These are phyloP conservation scores for Phycomyces nitens DNA, from an alignment of 192 early-diverging fungal species.

Conservation along the genomic window DNA sequence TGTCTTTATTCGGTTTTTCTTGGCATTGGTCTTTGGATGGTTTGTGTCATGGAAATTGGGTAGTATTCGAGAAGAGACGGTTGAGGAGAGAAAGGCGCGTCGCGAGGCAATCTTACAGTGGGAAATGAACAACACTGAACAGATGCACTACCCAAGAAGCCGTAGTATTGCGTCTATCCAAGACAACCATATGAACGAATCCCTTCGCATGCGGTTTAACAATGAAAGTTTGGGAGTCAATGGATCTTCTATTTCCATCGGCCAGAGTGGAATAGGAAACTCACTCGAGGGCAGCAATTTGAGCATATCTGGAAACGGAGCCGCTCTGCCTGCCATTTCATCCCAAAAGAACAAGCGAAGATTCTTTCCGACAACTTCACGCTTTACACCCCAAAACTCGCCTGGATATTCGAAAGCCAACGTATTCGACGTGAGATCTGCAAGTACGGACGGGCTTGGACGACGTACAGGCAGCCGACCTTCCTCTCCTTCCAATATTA, in stretches of 20 bases:
- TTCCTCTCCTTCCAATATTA: conserved; percentile 1
- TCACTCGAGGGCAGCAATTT: neutral
- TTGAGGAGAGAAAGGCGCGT: conserved; percentile 41
- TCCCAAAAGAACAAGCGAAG: conserved; percentile 48
- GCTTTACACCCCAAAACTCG: conserved; percentile 31
- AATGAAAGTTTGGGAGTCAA: too few relatives aligned
- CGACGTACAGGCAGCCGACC: neutral
- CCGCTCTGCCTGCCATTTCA: conserved; percentile 11
- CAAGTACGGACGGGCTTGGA: neutral
- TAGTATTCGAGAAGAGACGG: conserved; percentile 62
- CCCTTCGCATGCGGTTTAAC: neutral
- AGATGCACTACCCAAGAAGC: conserved; percentile 52
- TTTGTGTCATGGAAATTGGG: conserved; percentile 75
- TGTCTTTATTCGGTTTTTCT: conserved; percentile 65
- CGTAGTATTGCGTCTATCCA: conserved; percentile 45
- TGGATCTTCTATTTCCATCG: too few relatives aligned
- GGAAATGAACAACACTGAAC: conserved; percentile 38
- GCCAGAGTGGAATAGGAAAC: too few relatives aligned
- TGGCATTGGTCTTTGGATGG: conserved; percentile 83
- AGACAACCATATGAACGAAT: neutral
- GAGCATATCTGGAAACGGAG: neutral
- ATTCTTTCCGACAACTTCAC: conserved; percentile 37
- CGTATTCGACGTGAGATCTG: neutral
- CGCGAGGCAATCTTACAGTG: conserved; percentile 40
- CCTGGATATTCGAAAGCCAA: neutral